Percentiles rank a stretch among this genome's conserved stretches.
These are phyloP conservation scores for Ceraceosorus guamensis DNA, from an alignment of 1,284 basidiomycete genomes.

Conservation along the genomic window DNA sequence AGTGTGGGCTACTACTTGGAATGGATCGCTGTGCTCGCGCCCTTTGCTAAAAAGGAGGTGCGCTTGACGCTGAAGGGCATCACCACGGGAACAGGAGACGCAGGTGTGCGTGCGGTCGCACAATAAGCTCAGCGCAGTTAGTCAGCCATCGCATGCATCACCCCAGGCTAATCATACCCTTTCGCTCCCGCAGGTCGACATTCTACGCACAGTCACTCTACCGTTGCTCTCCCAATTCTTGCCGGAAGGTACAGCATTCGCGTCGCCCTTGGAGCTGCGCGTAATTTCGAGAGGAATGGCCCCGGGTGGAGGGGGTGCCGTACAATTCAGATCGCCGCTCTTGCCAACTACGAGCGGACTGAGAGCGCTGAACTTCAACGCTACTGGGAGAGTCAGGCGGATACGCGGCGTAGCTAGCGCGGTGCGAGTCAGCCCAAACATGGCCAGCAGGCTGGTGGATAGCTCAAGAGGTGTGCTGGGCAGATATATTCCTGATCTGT, in stretches of 20 bases:
- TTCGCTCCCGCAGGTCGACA: constrained; percentile 61
- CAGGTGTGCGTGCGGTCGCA: constrained; percentile 54
- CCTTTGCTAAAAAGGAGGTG: constrained; percentile 84
- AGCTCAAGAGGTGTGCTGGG: constrained; percentile 83
- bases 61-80: constrained; percentile 76
- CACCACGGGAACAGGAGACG: constrained; percentile 63
- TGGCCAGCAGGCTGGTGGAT: constrained; percentile 96
- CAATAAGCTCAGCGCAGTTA: no score
- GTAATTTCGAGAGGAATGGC: constrained; percentile 89
- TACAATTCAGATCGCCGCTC: constrained; percentile 84
- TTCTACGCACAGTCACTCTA: constrained; percentile 82
- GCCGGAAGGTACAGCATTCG: constrained; percentile 15
- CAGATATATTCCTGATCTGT: constrained; percentile 94
- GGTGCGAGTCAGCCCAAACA: constrained; percentile 83
- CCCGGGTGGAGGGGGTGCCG: constrained; percentile 84
- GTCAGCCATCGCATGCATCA: no score
- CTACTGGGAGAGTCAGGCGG: constrained; percentile 80
- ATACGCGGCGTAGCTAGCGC: constrained; percentile 80
- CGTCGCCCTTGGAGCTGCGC: constrained; percentile 52
- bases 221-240: constrained; percentile 80
- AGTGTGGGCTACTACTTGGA: constrained; percentile 93
- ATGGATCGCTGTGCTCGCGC: constrained; percentile 78
- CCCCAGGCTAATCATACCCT: constrained; percentile 53
- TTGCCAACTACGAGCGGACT: constrained; percentile 65
- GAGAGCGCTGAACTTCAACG: constrained; percentile 68